phyloP scores from a whole-genome alignment of 2,329 filamentous ascomycete species.

The Sporothrix brasiliensis region DNA sequence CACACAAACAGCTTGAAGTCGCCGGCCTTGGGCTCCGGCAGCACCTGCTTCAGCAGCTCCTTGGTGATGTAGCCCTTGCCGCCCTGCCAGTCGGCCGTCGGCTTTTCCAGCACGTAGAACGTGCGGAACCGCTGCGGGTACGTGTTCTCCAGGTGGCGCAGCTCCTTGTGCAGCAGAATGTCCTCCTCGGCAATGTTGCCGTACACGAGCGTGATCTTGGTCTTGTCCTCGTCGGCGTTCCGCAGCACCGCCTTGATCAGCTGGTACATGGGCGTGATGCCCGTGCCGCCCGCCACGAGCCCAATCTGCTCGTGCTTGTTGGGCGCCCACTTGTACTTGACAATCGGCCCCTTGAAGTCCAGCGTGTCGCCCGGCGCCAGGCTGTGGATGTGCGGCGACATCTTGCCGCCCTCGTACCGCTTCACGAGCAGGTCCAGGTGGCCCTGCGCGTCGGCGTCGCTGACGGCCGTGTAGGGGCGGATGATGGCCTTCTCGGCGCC shows the following conservation, averaged over 20 bases:
- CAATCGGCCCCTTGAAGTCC: slow-evolving; percentile 91
- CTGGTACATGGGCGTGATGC: slow-evolving; percentile 98
- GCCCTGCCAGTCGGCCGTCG: slow-evolving; percentile 72
- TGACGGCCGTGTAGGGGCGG: slow-evolving; percentile 89
- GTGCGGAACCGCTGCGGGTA: slow-evolving; percentile 94
- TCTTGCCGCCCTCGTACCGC: slow-evolving; percentile 84
- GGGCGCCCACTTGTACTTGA: slow-evolving; percentile 84
- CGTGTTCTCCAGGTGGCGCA: slow-evolving; percentile 85
- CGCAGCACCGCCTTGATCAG: slow-evolving; percentile 88
- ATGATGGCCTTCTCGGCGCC: slow-evolving; percentile 78
- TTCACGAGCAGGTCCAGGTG: slow-evolving; percentile 90
- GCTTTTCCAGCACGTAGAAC: slow-evolving; percentile 88
- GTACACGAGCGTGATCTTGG: slow-evolving; percentile 93
- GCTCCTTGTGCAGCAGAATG: slow-evolving; percentile 85
- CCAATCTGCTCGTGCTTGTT: slow-evolving; percentile 95
- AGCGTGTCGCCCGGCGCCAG: slow-evolving; percentile 81
- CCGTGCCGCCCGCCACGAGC: slow-evolving; percentile 89
- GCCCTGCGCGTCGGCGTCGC: slow-evolving; percentile 79
- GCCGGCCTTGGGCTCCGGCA: slow-evolving; percentile 86
- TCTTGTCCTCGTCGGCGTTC: slow-evolving; percentile 82
- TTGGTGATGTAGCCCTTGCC: slow-evolving; percentile 82
- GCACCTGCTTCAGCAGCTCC: slow-evolving; percentile 90
- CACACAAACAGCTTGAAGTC: slow-evolving; percentile 97
- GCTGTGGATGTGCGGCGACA: slow-evolving; percentile 86
- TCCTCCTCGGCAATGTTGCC: slow-evolving; percentile 89